Percentiles rank a stretch among this genome's conserved stretches.
Evolutionary conservation across 495 filamentous ascomycete species (phyloP).

Genomic region (Aspergillus kassunensis): DNA sequence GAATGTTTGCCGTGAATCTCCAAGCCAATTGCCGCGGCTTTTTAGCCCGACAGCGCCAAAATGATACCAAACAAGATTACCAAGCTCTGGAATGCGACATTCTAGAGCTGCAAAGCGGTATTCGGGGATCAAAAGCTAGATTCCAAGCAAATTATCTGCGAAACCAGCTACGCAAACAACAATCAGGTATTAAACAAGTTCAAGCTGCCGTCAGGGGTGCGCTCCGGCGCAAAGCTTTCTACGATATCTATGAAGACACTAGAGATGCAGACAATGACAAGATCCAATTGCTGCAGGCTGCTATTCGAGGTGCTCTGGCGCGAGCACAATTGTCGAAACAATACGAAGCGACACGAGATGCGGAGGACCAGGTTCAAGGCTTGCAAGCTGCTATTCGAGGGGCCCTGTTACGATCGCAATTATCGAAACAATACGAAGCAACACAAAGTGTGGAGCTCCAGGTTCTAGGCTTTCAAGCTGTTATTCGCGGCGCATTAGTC

Average conservation of each 20-base stretch:
- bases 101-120: constrained; percentile 75
- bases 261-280: constrained; percentile 37
- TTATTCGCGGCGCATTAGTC: constrained; percentile 39
- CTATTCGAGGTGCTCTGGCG: no score
- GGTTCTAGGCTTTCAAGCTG: constrained; percentile 34
- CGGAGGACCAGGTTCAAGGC: constrained; percentile 47
- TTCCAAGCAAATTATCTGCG: constrained; percentile 61
- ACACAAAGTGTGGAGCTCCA: constrained; percentile 32
- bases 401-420: constrained; percentile 40
- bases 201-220: constrained; percentile 61
- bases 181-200: constrained; percentile 53
- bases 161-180: constrained; percentile 54
- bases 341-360: constrained; percentile 18
- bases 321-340: no score
- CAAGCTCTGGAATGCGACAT: constrained; percentile 68
- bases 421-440: constrained; percentile 38
- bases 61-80: constrained; percentile 60
- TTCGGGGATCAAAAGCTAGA: constrained; percentile 73
- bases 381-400: constrained; percentile 73
- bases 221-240: constrained; percentile 47
- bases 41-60: constrained; percentile 62
- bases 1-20: constrained; percentile 65
- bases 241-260: constrained; percentile 44
- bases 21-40: constrained; percentile 81
- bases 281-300: no score